Base-by-base conservation (phyloP, 495 filamentous ascomycete genomes). In the Xylaria palmicola region DNA sequence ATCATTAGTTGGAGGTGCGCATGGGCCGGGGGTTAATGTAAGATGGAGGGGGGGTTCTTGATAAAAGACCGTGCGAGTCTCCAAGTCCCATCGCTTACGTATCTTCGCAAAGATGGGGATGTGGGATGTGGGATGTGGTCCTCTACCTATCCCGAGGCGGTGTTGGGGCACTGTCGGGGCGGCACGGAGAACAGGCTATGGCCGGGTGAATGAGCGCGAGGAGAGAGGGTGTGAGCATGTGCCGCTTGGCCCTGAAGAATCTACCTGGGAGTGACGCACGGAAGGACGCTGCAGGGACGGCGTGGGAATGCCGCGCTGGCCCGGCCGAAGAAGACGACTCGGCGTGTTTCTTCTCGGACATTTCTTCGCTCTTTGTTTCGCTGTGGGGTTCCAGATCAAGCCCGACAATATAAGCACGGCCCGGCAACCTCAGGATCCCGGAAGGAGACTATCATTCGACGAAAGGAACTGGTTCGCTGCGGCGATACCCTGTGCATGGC, bases 241-340 rank as follows among this genome's bases (percentile, higher is more conserved):
- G 27, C 52, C 29, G 57, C 22, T 47, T 45, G 15, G 57, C 37
- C 44, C 47, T 24, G 15, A 12, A 20, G 44, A 29, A 59, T 19
- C n/a, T 43, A 45, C 30, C 34, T 56, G 40, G 57, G 49, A 32
- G 41, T 65, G 54, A 71, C 76, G 72, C 75, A 80, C 77, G 77
- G 70, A 80, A 80, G 70, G 77, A 78, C 59, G 75, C 75, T 68
- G 74, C 72, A 71, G 77, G 75, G 54, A 75, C 71, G 36, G 76
- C 68, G 60, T 78, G 77, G 24, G 74, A 73, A 59, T 77, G 72
- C 68, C 76, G 71, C 65, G 76, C 65, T 67, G 77, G 74, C 10
- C 59, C 59, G 56, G 72, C 74, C 64, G 73, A 62, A 61, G 69
- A 69, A 56, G 69, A 71, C 20, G 66, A 67, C 58, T 72, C 69